Base-by-base conservation (phyloP, 2,329 filamentous ascomycete species). In the Neofusicoccum kwambonambiense region DNA sequence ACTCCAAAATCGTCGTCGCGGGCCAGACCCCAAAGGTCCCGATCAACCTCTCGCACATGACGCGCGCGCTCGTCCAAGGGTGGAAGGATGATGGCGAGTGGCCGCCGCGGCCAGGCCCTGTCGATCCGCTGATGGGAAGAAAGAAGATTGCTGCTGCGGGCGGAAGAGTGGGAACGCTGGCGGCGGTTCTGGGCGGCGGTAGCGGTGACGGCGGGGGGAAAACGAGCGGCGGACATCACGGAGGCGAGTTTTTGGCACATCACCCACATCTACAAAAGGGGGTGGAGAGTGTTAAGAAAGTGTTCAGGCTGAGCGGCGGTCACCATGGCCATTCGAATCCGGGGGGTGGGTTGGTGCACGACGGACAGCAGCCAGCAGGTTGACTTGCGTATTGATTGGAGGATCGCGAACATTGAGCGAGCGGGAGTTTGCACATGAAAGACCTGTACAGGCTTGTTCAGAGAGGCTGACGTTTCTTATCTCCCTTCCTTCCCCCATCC, bases 21-120 rank as follows among this genome's bases (percentile, higher is more conserved):
- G 86, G 84, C 42, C 85, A 95, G 68, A 91, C 92, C 2, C 94
- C 94, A 0, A 89, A 90, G 1, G 91, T 96, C 15, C 94, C 94
- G 3, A 90, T 97, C 72, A 97, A 97, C 70, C 85, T 98, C 0
- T 81, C 84, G 35, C 92, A 96, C 70, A 89, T 97, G 80, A 87
- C 91, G 22, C 85, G 87, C 9, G 87, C 91, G 12, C 90, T 94
- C 69, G 93, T 98, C 0, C 84, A 90, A 34, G 94, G 94, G 49
- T 97, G 94, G 94, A 96, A 96, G 77, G 85, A 91, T 45, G 92
- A 95, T 71, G 93, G 93, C 15, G 92, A 97, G 76, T 98, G 94
- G 94, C 93, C 94, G 4, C 92, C 91, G 1, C 87, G 86, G 69
- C 76, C 83, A 0, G 79, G 80, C 17, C 72, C 83, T 52, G 70